These are phyloP conservation scores for Phytophthora rubi DNA, from an alignment of 352 stramenopile genomes.

Conservation along the genomic window DNA sequence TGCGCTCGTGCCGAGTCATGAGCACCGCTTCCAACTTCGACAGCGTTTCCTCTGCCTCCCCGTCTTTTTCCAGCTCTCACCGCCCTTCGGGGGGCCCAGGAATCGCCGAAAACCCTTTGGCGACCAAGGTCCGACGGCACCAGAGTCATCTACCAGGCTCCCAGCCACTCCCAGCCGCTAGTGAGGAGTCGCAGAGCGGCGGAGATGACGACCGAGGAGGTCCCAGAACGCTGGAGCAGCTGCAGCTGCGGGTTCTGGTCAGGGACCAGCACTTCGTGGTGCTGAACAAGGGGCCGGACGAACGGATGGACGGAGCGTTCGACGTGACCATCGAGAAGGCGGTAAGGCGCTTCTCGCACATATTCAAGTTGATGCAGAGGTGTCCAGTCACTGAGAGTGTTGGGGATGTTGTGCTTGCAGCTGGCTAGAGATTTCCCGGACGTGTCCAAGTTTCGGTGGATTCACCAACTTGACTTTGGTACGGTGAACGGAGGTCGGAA, in stretches of 20 bases:
- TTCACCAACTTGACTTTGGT: conserved; percentile 92
- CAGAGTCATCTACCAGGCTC: conserved; percentile 56
- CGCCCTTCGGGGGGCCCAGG: neutral
- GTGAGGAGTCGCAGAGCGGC: neutral
- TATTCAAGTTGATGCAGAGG: neutral
- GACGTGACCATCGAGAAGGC: conserved; percentile 91
- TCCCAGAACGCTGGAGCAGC: conserved; percentile 53
- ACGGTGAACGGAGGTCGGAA: neutral
- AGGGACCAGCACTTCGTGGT: conserved; percentile 68
- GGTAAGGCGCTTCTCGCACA: conserved; percentile 34
- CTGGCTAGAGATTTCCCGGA: conserved; percentile 75
- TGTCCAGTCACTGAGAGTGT: neutral
- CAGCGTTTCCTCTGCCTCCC: neutral
- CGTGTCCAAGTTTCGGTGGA: conserved; percentile 87
- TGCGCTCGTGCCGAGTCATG: conserved; percentile 21
- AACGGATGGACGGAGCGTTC: conserved; percentile 88
- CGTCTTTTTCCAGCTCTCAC: conserved; percentile 12
- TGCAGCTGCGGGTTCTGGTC: conserved; percentile 62
- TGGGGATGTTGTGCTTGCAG: conserved; percentile 22
- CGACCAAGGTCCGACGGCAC: conserved; percentile 47
- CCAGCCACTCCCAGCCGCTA: neutral
- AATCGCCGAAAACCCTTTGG: conserved; percentile 13
- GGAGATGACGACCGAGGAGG: conserved; percentile 51
- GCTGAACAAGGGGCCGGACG: conserved; percentile 83
- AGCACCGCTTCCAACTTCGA: conserved; percentile 11